A percentile compares a stretch with the other conserved stretches of the same genome.
phyloP scores from a whole-genome alignment of 306 rosid genomes.

The Casuarina cunninghamiana region DNA sequence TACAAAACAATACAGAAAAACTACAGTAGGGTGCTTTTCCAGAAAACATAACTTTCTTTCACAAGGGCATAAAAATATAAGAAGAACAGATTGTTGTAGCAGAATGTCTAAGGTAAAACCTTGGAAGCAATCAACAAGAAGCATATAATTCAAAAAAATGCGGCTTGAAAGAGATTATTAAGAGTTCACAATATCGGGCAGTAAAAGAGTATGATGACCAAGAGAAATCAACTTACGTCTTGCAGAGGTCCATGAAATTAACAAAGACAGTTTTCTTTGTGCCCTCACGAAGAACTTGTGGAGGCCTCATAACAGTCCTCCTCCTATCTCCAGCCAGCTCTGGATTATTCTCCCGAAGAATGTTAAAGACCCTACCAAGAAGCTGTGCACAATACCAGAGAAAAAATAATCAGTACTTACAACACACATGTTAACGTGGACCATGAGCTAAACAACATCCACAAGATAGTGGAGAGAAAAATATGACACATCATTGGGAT shows the following conservation, averaged over 20 bases:
- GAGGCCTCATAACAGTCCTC: conserved; percentile 97
- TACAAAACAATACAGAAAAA: neutral
- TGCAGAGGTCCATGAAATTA: conserved; percentile 96
- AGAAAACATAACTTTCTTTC: neutral
- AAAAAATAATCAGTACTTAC: neutral
- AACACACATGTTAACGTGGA: neutral
- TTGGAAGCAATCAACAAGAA: neutral
- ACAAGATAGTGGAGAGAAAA: neutral
- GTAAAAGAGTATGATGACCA: neutral
- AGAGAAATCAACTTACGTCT: conserved; percentile 49
- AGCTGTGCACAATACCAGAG: conserved; percentile 51
- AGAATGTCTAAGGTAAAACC: no score
- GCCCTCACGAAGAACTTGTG: conserved; percentile 99
- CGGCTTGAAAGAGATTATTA: neutral
- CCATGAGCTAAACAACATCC: neutral
- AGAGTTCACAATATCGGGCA: neutral
- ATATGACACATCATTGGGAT: neutral
- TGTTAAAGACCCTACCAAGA: conserved; percentile 88
- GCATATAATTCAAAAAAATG: neutral
- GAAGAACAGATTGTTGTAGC: neutral
- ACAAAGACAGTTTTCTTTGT: conserved; percentile 96
- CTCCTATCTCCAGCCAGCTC: conserved; percentile 92
- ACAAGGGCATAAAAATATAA: neutral
- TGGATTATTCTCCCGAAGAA: conserved; percentile 90
- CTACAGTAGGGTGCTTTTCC: neutral